phyloP scores from a whole-genome alignment of 2,329 filamentous ascomycete species.

The Aphanocladium album region DNA sequence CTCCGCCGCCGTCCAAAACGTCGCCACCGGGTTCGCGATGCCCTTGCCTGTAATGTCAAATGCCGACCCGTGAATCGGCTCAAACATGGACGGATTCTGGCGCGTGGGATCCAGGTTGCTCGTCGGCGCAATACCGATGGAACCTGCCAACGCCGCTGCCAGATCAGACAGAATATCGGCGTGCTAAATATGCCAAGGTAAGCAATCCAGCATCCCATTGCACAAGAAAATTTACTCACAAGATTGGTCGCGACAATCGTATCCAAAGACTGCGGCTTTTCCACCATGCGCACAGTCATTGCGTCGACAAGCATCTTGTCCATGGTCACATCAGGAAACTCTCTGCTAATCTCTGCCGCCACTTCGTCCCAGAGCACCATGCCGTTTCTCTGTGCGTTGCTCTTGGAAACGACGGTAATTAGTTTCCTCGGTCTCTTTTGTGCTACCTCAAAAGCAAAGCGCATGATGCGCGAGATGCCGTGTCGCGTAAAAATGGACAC shows the following conservation, averaged over 20 bases:
- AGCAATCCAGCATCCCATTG: neutral
- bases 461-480: conserved; percentile 53
- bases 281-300: conserved; percentile 60
- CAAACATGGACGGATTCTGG: conserved; percentile 53
- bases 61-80: conserved; percentile 55
- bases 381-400: conserved; percentile 60
- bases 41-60: conserved; percentile 56
- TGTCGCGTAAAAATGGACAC: conserved; percentile 58
- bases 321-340: conserved; percentile 55
- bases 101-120: conserved; percentile 60
- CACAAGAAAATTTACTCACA: conserved; percentile 17
- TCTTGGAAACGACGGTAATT: conserved; percentile 61
- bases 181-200: conserved; percentile 22
- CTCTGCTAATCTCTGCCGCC: conserved; percentile 46
- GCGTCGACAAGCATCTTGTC: conserved; percentile 66
- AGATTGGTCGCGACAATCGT: conserved; percentile 61
- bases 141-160: conserved; percentile 64
- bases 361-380: conserved; percentile 67
- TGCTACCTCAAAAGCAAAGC: conserved; percentile 59
- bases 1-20: conserved; percentile 55
- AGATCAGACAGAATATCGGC: conserved; percentile 67
- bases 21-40: conserved; percentile 52
- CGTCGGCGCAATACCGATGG: conserved; percentile 67
- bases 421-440: conserved; percentile 51
- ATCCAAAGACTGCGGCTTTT: conserved; percentile 54